A percentile compares a stretch with the other conserved stretches of the same genome.
phyloP scores from a whole-genome alignment of 106 monocot species.

The Vanilla planifolia region DNA sequence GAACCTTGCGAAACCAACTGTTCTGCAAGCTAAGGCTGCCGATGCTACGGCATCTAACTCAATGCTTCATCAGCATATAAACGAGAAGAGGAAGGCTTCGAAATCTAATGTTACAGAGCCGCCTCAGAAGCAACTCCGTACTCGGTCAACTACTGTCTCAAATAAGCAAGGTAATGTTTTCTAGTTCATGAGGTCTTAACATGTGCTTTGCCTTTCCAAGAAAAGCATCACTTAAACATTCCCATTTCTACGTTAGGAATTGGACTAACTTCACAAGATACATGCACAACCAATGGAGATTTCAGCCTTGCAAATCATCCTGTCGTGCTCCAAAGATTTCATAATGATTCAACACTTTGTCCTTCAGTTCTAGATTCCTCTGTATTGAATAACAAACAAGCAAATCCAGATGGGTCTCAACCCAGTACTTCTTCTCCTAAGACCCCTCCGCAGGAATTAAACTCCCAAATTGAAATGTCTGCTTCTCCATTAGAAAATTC shows the following conservation, averaged over 20 bases:
- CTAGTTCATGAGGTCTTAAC: neutral
- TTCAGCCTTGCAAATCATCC: neutral
- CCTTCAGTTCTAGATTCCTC: conserved; percentile 28
- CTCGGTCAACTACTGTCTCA: conserved; percentile 7
- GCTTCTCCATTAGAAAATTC: conserved; percentile 19
- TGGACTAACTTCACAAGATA: conserved; percentile 8
- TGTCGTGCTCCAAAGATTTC: neutral
- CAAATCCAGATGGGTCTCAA: conserved; percentile 6
- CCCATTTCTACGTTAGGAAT: neutral
- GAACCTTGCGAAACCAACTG: conserved; percentile 7
- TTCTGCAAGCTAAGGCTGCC: conserved; percentile 8
- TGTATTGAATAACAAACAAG: conserved; percentile 34
- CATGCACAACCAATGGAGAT: neutral
- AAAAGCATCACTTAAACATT: neutral
- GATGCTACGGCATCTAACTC: conserved; percentile 22
- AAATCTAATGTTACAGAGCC: conserved; percentile 16
- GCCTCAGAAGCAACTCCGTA: conserved; percentile 37
- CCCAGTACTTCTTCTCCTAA: conserved; percentile 35
- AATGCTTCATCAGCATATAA: conserved; percentile 3
- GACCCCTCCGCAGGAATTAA: conserved; percentile 35
- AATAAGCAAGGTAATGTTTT: neutral
- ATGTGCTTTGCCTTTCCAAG: neutral
- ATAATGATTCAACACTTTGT: neutral
- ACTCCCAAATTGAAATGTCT: conserved; percentile 16
- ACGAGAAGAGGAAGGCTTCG: conserved; percentile 52